phyloP scores from a whole-genome alignment of 192 early-diverging fungal species.

The Neocallimastix lanati region DNA sequence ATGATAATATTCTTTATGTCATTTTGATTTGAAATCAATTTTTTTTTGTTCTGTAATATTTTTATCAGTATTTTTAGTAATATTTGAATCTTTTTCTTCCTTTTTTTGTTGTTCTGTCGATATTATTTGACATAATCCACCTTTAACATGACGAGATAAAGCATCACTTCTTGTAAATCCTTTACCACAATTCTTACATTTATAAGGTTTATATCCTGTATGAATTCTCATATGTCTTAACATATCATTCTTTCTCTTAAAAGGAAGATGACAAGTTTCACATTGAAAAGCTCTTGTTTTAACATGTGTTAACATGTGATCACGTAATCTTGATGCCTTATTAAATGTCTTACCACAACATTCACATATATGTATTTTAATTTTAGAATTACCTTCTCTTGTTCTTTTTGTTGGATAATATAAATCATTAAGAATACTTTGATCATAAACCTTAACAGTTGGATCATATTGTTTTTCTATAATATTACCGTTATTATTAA shows the following conservation, averaged over 20 bases:
- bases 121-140: constrained; percentile 1
- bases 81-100: too few relatives aligned
- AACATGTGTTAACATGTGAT: not conserved
- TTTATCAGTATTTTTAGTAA: too few relatives aligned
- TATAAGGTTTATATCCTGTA: constrained; percentile 7
- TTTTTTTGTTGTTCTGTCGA: not conserved
- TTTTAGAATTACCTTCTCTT: not conserved
- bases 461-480: too few relatives aligned
- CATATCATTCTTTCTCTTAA: not conserved
- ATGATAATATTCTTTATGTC: too few relatives aligned
- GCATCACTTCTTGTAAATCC: constrained; percentile 15
- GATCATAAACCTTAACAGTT: not conserved
- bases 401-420: not conserved
- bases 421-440: not conserved
- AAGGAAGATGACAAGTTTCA: not conserved
- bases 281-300: not conserved
- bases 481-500: not conserved
- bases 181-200: constrained; percentile 8
- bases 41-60: too few relatives aligned
- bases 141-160: constrained; percentile 7
- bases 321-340: not conserved
- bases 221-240: not conserved
- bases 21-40: too few relatives aligned
- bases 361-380: not conserved
- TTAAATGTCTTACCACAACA: not conserved